Conservation (phyloP, 495 filamentous ascomycete genomes). For the Astrocystis sublimbata region DNA sequence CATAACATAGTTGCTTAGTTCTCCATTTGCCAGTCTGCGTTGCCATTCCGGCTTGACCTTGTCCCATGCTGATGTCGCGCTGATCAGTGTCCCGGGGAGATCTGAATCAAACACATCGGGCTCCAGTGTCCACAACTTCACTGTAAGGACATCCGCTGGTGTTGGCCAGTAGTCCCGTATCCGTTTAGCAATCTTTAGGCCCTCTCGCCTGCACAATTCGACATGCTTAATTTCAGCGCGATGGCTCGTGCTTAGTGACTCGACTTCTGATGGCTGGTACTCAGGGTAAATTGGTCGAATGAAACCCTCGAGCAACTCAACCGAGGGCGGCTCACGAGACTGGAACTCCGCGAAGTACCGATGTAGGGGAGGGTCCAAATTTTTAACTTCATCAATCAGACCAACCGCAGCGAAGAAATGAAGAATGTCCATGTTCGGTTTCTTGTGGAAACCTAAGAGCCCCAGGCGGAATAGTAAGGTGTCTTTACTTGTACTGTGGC, state of each 20-base stretch:
- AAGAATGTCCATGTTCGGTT: constrained; percentile 35
- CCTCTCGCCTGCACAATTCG: constrained; percentile 28
- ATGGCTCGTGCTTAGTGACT: not conserved
- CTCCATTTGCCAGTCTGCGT: constrained; percentile 46
- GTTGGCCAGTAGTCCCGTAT: constrained; percentile 40
- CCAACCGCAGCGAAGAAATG: constrained; percentile 33
- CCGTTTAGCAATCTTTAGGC: constrained; percentile 25
- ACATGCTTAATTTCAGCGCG: constrained; percentile 32
- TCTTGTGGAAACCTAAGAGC: constrained; percentile 21
- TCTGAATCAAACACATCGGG: not conserved
- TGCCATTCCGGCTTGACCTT: constrained; percentile 50
- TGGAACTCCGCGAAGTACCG: constrained; percentile 34
- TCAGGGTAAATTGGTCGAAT: constrained; percentile 11
- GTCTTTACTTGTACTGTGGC: constrained; percentile 15
- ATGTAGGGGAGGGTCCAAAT: constrained; percentile 28
- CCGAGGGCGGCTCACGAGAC: constrained; percentile 25
- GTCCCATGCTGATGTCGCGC: constrained; percentile 27
- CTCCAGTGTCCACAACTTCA: not conserved
- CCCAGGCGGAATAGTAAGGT: constrained; percentile 35
- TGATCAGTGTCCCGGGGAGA: not conserved
- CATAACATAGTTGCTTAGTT: constrained; percentile 45
- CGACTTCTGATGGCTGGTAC: not conserved
- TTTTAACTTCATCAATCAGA: constrained; percentile 29
- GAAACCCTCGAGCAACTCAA: constrained; percentile 30
- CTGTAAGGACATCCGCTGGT: constrained; percentile 21